Conservation (phyloP, 306 rosid genomes). For the Arachis hypogaea region DNA sequence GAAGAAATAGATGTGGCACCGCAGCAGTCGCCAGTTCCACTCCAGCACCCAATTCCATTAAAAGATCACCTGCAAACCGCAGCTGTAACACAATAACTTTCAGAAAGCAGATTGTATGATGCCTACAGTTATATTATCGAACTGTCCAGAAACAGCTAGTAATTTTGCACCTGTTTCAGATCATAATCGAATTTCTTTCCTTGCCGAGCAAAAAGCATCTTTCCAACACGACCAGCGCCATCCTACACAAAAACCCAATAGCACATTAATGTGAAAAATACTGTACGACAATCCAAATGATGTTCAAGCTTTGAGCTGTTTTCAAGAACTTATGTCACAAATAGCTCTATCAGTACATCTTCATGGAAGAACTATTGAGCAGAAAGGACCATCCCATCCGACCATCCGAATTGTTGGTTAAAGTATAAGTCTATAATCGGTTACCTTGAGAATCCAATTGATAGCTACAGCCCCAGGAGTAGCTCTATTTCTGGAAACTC, state of each 20-base stretch:
- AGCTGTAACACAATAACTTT: slow-evolving; percentile 55
- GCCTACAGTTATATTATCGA: slow-evolving; percentile 7
- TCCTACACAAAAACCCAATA: slow-evolving; percentile 53
- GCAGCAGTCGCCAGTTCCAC: slow-evolving; percentile 92
- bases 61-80: slow-evolving; percentile 93
- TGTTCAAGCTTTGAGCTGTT: neutral
- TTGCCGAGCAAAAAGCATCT: slow-evolving; percentile 96
- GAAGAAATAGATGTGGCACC: slow-evolving; percentile 92
- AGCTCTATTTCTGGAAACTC: slow-evolving; percentile 73
- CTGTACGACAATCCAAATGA: slow-evolving; percentile 2
- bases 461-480: slow-evolving; percentile 89
- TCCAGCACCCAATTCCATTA: slow-evolving; percentile 97
- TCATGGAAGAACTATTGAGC: neutral
- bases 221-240: slow-evolving; percentile 99
- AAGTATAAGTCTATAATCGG: neutral
- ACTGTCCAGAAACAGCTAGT: slow-evolving; percentile 14
- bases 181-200: slow-evolving; percentile 98
- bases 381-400: neutral
- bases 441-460: slow-evolving; percentile 97
- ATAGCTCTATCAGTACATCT: neutral
- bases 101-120: slow-evolving; percentile 34
- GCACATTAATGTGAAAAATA: slow-evolving; percentile 3
- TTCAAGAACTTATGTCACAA: neutral
- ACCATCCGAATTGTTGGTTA: neutral
- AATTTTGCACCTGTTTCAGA: slow-evolving; percentile 74